Base-by-base conservation (phyloP, 2,329 filamentous ascomycete species). In the Rhinocladiella similis region DNA sequence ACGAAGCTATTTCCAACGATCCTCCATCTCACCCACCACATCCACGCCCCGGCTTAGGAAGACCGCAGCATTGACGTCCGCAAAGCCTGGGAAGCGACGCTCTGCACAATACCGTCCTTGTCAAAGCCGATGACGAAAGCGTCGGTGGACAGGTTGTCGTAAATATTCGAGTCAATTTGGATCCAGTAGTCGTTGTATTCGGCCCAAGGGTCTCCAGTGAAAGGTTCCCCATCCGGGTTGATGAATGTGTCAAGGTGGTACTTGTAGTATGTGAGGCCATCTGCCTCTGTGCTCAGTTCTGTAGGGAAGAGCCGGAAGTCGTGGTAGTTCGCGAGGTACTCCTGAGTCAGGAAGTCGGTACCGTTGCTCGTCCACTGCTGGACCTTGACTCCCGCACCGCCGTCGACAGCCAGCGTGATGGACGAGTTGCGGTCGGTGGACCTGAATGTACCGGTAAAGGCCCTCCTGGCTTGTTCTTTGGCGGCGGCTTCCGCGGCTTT, bases 171-270 rank as follows among this genome's bases (percentile, higher is more conserved):
- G 46, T 67, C 68, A 27, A 67, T 29, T 22, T 64, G 47, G 49
- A 65, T 33, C 66, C 66, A 70, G 9, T 67, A 66, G 7, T 69
- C 63, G 50, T 67, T 69, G 43, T 64, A 67, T 18, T 65, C 59
- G 12, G 65, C 66, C 5, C 51, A 63, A 41, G 47, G 52, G 53
- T 70, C 45, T 47, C 36, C 43, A 7, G 25, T 65, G 3, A 63
- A 65, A 16, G 65, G 47, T 38, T 65, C 66, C 19, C 63, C 63
- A 42, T 55, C 54, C 47, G 67, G 61, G 47, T 65, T 62, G 16
- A 68, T 57, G 13, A 65, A 53, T 14, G 12, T 18, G 38, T 55
- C 63, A 12, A 50, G 33, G 47, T 49, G 39, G 20, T 50, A 50
- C 18, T 56, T 50, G 38, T 46, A 51, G 29, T 50, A 46, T 9